A percentile compares a stretch with the other conserved stretches of the same genome.
phyloP scores from a whole-genome alignment of 73 alveolate genomes.

The Paramecium biaurelia region DNA sequence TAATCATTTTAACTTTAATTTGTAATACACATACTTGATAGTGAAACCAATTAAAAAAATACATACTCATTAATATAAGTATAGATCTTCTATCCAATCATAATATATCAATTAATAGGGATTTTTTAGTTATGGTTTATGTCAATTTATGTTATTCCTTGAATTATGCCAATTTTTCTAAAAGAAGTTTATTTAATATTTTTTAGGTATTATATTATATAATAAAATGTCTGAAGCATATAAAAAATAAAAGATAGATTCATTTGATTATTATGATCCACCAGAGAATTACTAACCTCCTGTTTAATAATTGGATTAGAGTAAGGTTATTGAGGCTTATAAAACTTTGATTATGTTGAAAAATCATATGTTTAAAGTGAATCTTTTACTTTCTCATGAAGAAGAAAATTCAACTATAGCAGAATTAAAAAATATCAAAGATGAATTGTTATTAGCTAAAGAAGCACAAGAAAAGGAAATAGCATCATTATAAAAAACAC shows the following conservation, averaged over 20 bases:
- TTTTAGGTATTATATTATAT: background rate
- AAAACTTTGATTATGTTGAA: constrained; percentile 39
- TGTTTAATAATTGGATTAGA: background rate
- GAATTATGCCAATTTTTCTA: background rate
- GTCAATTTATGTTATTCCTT: no score
- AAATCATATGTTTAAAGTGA: constrained; percentile 51
- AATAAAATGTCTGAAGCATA: background rate
- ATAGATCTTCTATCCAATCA: no score
- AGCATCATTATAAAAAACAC: background rate
- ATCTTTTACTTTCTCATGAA: constrained; percentile 29
- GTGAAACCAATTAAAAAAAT: no score
- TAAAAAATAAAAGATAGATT: background rate
- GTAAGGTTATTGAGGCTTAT: background rate
- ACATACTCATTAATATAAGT: no score
- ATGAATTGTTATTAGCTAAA: constrained; percentile 30
- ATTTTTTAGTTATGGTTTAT: no score
- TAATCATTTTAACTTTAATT: no score
- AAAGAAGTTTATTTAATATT: background rate
- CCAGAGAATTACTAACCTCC: background rate
- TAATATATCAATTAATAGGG: no score
- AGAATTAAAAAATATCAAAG: constrained; percentile 43
- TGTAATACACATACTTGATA: no score
- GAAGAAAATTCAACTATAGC: constrained; percentile 26
- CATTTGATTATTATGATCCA: background rate
- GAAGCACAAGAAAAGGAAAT: constrained; percentile 24